Evolutionary conservation across 257 asterid species (phyloP).

Genomic region (Solanum tacnaense): DNA sequence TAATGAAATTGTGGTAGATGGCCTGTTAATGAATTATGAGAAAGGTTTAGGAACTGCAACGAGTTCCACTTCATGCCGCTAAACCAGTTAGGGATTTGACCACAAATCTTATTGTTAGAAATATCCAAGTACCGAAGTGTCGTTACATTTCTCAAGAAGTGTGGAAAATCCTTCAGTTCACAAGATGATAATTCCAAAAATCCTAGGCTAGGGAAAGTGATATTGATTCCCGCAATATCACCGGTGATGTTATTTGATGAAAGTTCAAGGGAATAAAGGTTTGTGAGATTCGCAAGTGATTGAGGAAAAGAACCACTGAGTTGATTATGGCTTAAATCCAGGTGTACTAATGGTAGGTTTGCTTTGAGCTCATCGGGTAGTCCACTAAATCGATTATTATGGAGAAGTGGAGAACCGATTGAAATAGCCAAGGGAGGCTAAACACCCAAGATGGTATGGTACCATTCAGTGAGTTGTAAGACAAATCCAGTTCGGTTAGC

Average conservation of each 20-base stretch:
- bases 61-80: not conserved
- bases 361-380: not conserved
- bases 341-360: not conserved
- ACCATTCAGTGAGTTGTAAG: not conserved
- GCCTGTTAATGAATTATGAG: not conserved
- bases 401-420: not conserved
- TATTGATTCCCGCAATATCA: no score
- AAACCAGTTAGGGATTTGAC: not conserved
- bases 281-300: no score
- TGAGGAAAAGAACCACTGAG: no score
- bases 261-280: no score
- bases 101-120: not conserved
- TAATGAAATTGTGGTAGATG: not conserved
- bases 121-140: not conserved
- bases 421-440: not conserved
- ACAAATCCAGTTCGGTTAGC: not conserved
- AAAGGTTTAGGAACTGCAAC: not conserved
- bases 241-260: no score
- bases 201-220: no score
- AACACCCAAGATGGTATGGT: not conserved
- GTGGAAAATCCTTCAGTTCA: not conserved
- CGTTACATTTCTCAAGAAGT: not conserved
- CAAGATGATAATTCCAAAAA: not conserved
- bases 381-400: not conserved
- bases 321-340: not conserved